phyloP scores from a whole-genome alignment of 2,329 filamentous ascomycete genomes.

The Aspergillus viridinutans region DNA sequence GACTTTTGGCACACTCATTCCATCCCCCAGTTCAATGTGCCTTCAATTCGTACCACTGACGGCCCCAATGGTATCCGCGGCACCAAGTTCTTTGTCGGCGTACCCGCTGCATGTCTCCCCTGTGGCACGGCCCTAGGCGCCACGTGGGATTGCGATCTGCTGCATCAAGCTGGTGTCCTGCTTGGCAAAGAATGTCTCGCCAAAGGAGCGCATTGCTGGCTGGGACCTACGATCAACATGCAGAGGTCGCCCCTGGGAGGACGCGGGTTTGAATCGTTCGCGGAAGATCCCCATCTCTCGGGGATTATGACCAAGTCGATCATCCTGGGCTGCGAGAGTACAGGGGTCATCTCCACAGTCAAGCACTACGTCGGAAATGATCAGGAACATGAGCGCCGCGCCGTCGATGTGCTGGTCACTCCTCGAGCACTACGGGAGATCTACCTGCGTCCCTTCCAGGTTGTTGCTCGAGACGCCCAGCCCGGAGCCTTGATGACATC shows the following conservation, averaged over 20 bases:
- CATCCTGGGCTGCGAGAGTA: conserved; percentile 64
- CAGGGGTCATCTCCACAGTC: conserved; percentile 65
- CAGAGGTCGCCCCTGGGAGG: conserved; percentile 48
- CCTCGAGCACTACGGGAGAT: conserved; percentile 54
- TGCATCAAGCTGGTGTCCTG: conserved; percentile 57
- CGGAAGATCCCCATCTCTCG: conserved; percentile 23
- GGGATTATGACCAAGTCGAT: conserved; percentile 16
- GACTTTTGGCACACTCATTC: conserved; percentile 68
- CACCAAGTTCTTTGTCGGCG: conserved; percentile 63
- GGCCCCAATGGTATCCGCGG: conserved; percentile 68
- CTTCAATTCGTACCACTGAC: conserved; percentile 62
- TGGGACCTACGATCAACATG: conserved; percentile 63
- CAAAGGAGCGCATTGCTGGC: conserved; percentile 56
- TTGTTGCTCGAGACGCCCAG: conserved; percentile 49
- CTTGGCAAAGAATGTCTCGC: conserved; percentile 62
- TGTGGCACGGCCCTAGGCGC: conserved; percentile 56
- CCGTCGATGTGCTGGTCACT: conserved; percentile 28
- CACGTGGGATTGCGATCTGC: conserved; percentile 54
- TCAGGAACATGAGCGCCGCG: conserved; percentile 29
- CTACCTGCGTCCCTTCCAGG: conserved; percentile 57
- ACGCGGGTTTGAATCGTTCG: conserved; percentile 24
- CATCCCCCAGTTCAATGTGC: conserved; percentile 57
- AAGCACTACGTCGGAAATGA: conserved; percentile 52
- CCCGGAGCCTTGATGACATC: conserved; percentile 52
- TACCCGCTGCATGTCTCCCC: conserved; percentile 57